These are phyloP conservation scores for Pestalotiopsis sp. DNA, from an alignment of 2,329 filamentous ascomycete species.

Conservation along the genomic window DNA sequence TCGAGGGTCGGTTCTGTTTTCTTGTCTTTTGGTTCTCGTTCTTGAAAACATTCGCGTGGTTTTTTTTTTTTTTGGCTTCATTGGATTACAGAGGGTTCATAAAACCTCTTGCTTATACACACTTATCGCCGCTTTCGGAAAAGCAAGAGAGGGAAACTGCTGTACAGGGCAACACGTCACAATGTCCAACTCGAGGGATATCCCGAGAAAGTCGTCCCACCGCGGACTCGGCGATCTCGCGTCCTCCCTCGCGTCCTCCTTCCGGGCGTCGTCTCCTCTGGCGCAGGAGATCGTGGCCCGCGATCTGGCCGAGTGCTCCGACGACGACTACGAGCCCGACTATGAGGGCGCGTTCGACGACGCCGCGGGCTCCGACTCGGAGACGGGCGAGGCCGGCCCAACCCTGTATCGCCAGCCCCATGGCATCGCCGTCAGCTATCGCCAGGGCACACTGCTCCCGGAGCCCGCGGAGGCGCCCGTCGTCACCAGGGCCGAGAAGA, in stretches of 20 bases:
- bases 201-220: constrained; percentile 22
- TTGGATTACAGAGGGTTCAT: neutral
- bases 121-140: neutral
- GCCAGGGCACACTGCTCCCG: constrained; percentile 69
- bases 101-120: neutral
- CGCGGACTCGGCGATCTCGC: constrained; percentile 24
- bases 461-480: constrained; percentile 46
- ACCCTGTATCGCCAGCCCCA: constrained; percentile 74
- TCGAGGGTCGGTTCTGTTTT: neutral
- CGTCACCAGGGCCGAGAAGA: constrained; percentile 57
- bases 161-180: neutral
- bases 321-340: constrained; percentile 46
- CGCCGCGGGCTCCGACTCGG: constrained; percentile 31
- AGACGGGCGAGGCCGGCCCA: constrained; percentile 42
- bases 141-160: neutral
- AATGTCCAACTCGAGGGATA: constrained; percentile 26
- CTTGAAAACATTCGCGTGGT: neutral
- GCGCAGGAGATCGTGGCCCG: constrained; percentile 66
- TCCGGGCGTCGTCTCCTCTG: constrained; percentile 63
- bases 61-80: neutral
- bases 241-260: constrained; percentile 46
- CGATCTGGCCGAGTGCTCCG: constrained; percentile 66
- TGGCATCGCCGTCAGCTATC: constrained; percentile 72
- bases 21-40: neutral
- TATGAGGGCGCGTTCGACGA: constrained; percentile 24